Conservation (phyloP, 441 rosid genomes). For the Theobroma grandiflorum region DNA sequence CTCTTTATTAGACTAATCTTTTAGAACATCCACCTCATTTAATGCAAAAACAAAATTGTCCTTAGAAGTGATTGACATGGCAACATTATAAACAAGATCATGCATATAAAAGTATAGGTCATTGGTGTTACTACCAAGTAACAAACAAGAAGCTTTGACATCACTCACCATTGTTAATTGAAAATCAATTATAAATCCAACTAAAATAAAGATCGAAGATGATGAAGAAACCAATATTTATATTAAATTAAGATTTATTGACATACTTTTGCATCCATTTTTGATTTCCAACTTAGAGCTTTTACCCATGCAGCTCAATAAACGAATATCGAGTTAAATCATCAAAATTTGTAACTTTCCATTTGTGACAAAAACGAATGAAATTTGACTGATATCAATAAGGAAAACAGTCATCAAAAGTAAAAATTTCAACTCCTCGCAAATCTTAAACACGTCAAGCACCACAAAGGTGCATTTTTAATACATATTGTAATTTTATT, state of each 20-base stretch:
- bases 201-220: too few species aligned
- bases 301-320: not conserved
- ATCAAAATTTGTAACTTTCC: not conserved
- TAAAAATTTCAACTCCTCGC: not conserved
- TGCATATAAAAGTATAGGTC: not conserved
- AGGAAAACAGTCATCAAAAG: not conserved
- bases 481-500: too few species aligned
- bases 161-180: not conserved
- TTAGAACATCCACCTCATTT: not conserved
- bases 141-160: constrained; percentile 4
- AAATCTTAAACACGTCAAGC: not conserved
- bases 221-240: too few species aligned
- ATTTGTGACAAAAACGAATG: not conserved
- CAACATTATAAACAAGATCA: not conserved
- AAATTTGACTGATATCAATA: not conserved
- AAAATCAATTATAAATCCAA: not conserved
- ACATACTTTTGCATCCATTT: not conserved
- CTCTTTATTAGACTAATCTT: not conserved
- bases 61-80: not conserved
- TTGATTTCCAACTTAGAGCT: not conserved
- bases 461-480: not conserved
- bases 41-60: too few species aligned
- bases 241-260: not conserved
- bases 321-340: not conserved
- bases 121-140: not conserved